These are phyloP conservation scores for Pseudozyma sp. DNA, from an alignment of 1,284 basidiomycete genomes.

Conservation along the genomic window DNA sequence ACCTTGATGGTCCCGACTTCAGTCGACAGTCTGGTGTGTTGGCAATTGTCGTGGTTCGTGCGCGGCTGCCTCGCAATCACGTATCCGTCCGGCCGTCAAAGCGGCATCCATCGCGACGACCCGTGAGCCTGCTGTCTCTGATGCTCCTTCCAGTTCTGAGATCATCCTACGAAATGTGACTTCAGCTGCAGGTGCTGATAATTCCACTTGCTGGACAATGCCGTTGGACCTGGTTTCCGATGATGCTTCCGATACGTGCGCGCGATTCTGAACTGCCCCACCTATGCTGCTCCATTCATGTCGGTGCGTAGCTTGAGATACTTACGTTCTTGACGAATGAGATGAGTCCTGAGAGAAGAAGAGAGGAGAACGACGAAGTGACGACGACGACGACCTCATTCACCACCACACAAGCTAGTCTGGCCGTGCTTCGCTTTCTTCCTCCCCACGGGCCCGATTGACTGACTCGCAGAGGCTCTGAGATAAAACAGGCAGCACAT, in stretches of 20 bases:
- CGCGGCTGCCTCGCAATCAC: no score
- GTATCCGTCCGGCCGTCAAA: no score
- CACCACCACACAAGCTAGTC: background rate
- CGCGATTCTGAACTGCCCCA: background rate
- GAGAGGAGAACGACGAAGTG: background rate
- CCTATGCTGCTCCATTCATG: background rate
- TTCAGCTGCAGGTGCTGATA: no score
- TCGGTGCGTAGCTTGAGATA: background rate
- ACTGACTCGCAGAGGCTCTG: background rate
- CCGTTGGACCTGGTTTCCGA: background rate
- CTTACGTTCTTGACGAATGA: conserved; percentile 49
- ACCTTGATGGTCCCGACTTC: no score
- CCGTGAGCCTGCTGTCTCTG: no score
- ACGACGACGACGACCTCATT: conserved; percentile 13
- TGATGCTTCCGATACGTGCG: background rate
- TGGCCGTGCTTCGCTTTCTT: conserved; percentile 3
- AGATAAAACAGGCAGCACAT: conserved; percentile 2
- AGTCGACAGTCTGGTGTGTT: no score
- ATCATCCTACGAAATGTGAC: no score
- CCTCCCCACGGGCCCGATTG: background rate
- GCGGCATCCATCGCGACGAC: no score
- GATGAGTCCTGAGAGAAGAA: conserved; percentile 25
- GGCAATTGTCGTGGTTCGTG: no score
- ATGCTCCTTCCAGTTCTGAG: no score
- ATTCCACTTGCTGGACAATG: no score